phyloP scores from a whole-genome alignment of 768 basidiomycete genomes.

The Boletus sp. region DNA sequence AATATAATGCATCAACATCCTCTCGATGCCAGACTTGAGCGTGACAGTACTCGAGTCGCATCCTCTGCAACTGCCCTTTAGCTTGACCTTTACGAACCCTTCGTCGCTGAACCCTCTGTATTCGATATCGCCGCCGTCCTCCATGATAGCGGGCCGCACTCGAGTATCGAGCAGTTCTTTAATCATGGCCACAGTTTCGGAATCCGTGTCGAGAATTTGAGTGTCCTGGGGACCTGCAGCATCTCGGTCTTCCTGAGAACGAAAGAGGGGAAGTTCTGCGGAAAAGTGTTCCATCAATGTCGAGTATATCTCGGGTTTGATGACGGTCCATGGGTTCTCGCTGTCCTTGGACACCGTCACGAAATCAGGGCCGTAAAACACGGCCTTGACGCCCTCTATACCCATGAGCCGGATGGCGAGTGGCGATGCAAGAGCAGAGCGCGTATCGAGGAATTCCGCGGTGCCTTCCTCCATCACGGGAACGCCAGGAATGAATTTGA shows the following conservation, averaged over 20 bases:
- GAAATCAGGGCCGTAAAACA: slow-evolving; percentile 98
- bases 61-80: slow-evolving; percentile 97
- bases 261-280: slow-evolving; percentile 83
- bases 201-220: slow-evolving; percentile 88
- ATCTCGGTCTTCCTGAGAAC: slow-evolving; percentile 75
- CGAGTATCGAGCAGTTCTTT: slow-evolving; percentile 95
- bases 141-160: slow-evolving; percentile 96
- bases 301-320: slow-evolving; percentile 97
- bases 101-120: slow-evolving; percentile 87
- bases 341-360: slow-evolving; percentile 92
- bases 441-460: slow-evolving; percentile 92
- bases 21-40: slow-evolving; percentile 93
- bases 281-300: slow-evolving; percentile 98
- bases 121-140: slow-evolving; percentile 98
- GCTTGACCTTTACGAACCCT: slow-evolving; percentile 80
- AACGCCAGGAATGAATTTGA: slow-evolving; percentile 96
- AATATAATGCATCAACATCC: slow-evolving; percentile 99
- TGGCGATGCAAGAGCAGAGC: slow-evolving; percentile 83
- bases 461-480: slow-evolving; percentile 86
- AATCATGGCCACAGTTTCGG: slow-evolving; percentile 98
- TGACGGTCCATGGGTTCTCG: slow-evolving; percentile 80
- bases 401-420: slow-evolving; percentile 95
- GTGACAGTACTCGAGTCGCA: slow-evolving; percentile 94
- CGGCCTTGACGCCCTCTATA: slow-evolving; percentile 81
- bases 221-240: slow-evolving; percentile 92